These are phyloP conservation scores for Ustilago bromivora DNA, from an alignment of 1,284 basidiomycete genomes.

Conservation along the genomic window DNA sequence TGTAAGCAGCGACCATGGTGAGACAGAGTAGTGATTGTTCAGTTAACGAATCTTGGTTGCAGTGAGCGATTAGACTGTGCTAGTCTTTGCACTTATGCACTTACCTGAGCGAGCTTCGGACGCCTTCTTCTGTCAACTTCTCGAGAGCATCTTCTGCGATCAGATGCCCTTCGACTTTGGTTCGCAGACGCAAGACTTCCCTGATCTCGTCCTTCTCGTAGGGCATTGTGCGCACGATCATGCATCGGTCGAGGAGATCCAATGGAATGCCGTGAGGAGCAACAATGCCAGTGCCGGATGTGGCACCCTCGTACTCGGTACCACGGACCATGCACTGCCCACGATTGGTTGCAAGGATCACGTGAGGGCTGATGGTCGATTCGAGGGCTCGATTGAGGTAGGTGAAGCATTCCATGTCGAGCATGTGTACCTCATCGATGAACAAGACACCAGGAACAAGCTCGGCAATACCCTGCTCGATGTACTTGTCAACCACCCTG, in stretches of 20 bases:
- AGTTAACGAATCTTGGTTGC: not conserved
- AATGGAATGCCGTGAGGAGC: slow-evolving; percentile 94
- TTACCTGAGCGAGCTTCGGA: slow-evolving; percentile 83
- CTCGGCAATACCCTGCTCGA: slow-evolving; percentile 97
- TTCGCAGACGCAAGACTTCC: slow-evolving; percentile 86
- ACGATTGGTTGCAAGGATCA: slow-evolving; percentile 95
- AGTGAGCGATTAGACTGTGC: not conserved
- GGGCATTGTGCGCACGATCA: slow-evolving; percentile 92
- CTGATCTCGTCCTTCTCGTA: slow-evolving; percentile 88
- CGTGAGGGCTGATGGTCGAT: slow-evolving; percentile 95
- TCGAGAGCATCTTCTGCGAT: slow-evolving; percentile 83
- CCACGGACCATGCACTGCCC: slow-evolving; percentile 91
- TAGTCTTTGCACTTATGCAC: slow-evolving; percentile 45
- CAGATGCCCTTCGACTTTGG: slow-evolving; percentile 85
- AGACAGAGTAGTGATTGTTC: not conserved
- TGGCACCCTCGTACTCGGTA: slow-evolving; percentile 74
- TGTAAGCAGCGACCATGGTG: slow-evolving; percentile 64
- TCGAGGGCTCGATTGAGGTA: slow-evolving; percentile 96
- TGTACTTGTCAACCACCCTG: slow-evolving; percentile 97
- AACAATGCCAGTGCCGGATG: slow-evolving; percentile 78
- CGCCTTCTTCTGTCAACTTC: slow-evolving; percentile 84
- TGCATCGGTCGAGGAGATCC: slow-evolving; percentile 92
- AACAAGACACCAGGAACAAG: slow-evolving; percentile 97
- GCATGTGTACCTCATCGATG: slow-evolving; percentile 99
- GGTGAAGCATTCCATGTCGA: slow-evolving; percentile 99